phyloP scores from a whole-genome alignment of 2,329 filamentous ascomycete genomes.

The Trichophyton benhamiae region DNA sequence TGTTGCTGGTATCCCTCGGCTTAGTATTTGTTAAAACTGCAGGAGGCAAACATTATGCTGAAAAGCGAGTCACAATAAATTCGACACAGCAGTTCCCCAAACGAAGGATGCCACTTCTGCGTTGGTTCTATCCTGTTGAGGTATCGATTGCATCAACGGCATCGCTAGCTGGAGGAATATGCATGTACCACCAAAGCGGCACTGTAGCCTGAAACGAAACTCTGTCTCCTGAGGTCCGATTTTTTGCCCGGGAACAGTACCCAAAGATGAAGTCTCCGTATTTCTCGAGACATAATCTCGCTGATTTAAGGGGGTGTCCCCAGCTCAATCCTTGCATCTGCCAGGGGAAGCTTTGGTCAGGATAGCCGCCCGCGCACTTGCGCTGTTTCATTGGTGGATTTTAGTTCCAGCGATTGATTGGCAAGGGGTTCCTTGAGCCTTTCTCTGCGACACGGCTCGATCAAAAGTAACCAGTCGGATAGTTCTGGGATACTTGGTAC shows the following conservation, averaged over 20 bases:
- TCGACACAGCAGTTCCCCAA: background rate
- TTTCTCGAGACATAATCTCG: background rate
- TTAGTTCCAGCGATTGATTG: background rate
- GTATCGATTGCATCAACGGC: background rate
- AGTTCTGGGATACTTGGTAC: background rate
- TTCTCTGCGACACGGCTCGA: background rate
- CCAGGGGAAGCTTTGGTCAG: constrained; percentile 1
- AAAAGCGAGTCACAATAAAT: background rate
- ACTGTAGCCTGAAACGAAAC: background rate
- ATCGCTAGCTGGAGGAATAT: background rate
- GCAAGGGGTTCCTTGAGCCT: background rate
- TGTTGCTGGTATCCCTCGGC: no score
- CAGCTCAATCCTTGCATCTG: background rate
- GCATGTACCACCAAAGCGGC: background rate
- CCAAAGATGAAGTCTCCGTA: background rate
- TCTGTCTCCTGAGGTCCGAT: background rate
- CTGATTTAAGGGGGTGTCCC: background rate
- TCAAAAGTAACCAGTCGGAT: background rate
- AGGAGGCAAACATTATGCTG: background rate
- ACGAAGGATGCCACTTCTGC: background rate
- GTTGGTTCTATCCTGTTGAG: background rate
- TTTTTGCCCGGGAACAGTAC: background rate
- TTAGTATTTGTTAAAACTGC: background rate
- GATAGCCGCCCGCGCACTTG: background rate
- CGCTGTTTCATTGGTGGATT: background rate